Percentiles rank a stretch among this genome's conserved stretches.
phyloP scores from a whole-genome alignment of 169 alveolate genomes.

The Ichthyophthirius multifiliis region DNA sequence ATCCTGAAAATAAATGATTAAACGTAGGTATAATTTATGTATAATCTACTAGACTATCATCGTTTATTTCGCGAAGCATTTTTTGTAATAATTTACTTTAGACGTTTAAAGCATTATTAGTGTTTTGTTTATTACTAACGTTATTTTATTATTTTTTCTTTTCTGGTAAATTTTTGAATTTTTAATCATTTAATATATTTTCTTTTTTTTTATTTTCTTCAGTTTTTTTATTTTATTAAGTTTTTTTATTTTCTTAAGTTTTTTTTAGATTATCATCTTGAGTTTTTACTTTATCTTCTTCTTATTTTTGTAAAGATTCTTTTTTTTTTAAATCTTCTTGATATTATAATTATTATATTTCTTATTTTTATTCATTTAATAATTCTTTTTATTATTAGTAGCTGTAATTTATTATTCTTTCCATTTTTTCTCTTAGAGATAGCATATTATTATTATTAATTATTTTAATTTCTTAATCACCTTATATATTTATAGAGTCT shows the following conservation, averaged over 20 bases:
- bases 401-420: not conserved
- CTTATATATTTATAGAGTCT: too few species aligned
- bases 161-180: not conserved
- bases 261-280: too few species aligned
- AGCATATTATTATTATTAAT: too few species aligned
- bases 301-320: too few species aligned
- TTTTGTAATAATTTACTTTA: conserved; percentile 5
- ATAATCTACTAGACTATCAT: conserved; percentile 26
- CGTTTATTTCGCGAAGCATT: conserved; percentile 20
- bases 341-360: too few species aligned
- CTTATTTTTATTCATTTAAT: not conserved
- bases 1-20: conserved; percentile 21
- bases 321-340: too few species aligned
- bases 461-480: too few species aligned
- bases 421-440: not conserved
- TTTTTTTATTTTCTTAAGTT: not conserved
- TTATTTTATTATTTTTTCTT: not conserved
- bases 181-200: not conserved
- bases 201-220: not conserved
- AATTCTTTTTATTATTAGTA: not conserved
- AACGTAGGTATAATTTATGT: conserved; percentile 27
- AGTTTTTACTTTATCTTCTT: too few species aligned
- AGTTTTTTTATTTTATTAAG: not conserved
- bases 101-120: not conserved
- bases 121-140: not conserved